Base-by-base conservation (phyloP, 2,329 filamentous ascomycete species). In the Venturia asperata region DNA sequence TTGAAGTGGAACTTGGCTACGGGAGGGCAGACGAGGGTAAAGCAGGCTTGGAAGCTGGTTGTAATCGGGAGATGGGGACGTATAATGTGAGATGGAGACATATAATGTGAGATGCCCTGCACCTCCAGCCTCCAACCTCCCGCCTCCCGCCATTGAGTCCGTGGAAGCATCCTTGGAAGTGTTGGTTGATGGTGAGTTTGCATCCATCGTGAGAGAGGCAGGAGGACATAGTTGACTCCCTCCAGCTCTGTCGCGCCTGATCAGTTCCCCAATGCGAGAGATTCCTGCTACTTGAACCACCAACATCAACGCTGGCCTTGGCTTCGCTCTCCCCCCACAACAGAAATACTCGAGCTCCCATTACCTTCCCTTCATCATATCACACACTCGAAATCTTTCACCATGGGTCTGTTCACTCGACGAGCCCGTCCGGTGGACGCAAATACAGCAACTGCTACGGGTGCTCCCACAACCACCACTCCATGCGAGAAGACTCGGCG, bases 401-500 rank as follows among this genome's bases (percentile, higher is more conserved):
- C 7, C 19, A 66, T 66, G 64, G 37, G 47, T 56, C 47, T 63
- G 42, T 66, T 66, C 58, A 41, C 15, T n/a, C 60, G 60, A 24
- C 58, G 61, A 24, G 21, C 58, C 4, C 41, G 24, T 41, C 42
- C 64, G 1, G 64, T 63, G 7, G 64, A 63, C 30, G 21, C 55
- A 10, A 39, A 65, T 19, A 66, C 64, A 27, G 27, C 64, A 10
- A 41, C 58, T 21, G 42, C 58, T 10, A 66, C 64, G 7, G 64
- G 64, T n/a, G 21, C 42, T 30, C 5, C 55, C 6, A 43, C 30
- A 11, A 39, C n/a, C 5, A 45, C 24, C 17, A 62, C 39, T 15
- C 24, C 39, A 42, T 19, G 24, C 21, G 64, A 49, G 52, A 66
- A 34, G 60, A 41, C 30, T 56, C 43, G n/a, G n/a, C n/a, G n/a